phyloP scores from a whole-genome alignment of 2,329 filamentous ascomycete genomes.

The Tricladium varicosporioides region DNA sequence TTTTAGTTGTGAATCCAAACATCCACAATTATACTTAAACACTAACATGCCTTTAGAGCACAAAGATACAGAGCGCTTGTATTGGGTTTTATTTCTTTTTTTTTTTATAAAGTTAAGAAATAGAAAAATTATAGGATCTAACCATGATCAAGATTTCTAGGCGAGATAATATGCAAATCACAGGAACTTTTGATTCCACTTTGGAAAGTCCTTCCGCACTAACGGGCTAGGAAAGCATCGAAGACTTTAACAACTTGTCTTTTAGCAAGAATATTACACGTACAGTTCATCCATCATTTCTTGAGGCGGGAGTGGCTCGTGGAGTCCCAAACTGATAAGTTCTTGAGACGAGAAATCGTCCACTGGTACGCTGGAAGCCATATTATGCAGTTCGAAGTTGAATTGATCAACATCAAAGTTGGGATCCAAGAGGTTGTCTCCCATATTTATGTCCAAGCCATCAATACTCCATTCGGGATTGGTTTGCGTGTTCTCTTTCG shows the following conservation, averaged over 20 bases:
- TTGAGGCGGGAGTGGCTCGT: conserved; percentile 75
- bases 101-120: too few relatives aligned
- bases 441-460: conserved; percentile 26
- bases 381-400: conserved; percentile 15
- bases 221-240: not conserved
- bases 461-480: conserved; percentile 25
- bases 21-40: too few relatives aligned
- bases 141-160: too few relatives aligned
- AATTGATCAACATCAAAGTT: conserved; percentile 18
- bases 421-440: conserved; percentile 16
- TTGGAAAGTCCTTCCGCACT: too few relatives aligned
- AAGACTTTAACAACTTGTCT: not conserved
- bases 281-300: conserved; percentile 84
- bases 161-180: too few relatives aligned
- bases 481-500: conserved; percentile 4
- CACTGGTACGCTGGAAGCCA: conserved; percentile 4
- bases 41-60: too few relatives aligned
- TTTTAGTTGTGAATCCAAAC: too few relatives aligned
- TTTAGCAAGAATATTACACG: conserved; percentile 30
- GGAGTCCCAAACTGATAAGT: conserved; percentile 76
- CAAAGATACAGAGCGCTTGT: too few relatives aligned
- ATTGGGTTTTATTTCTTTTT: too few relatives aligned
- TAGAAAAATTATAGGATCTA: too few relatives aligned
- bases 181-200: too few relatives aligned
- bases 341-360: conserved; percentile 52